Percentiles rank a stretch among this genome's conserved stretches.
Evolutionary conservation across 805 yeast genomes (phyloP).

Genomic region (Saturnispora zaruensis): DNA sequence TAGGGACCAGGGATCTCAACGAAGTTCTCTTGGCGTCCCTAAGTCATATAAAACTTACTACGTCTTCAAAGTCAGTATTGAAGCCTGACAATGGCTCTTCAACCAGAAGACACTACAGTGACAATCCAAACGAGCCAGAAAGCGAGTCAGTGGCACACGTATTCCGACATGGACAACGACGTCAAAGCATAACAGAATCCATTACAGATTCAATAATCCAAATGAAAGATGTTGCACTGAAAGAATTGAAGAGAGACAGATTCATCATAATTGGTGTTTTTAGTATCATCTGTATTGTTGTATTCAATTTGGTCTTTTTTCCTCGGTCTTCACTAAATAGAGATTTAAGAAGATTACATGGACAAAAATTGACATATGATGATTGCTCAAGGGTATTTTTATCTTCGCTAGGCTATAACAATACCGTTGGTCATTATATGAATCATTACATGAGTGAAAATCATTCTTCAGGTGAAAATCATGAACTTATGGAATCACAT

Average conservation of each 20-base stretch:
- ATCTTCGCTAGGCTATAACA: conserved; percentile 22
- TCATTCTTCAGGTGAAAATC: conserved; percentile 22
- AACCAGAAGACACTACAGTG: neutral
- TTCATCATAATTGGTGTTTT: conserved; percentile 24
- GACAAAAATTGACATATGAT: conserved; percentile 51
- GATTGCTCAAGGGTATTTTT: conserved; percentile 59
- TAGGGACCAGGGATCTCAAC: neutral
- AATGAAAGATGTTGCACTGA: conserved; percentile 22
- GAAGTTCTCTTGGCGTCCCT: neutral
- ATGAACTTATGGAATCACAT: conserved; percentile 13
- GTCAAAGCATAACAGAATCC: conserved; percentile 19
- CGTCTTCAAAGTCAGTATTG: neutral
- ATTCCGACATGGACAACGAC: neutral
- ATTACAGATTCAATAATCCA: conserved; percentile 22
- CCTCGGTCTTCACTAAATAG: conserved; percentile 80
- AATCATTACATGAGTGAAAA: conserved; percentile 15
- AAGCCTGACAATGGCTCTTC: neutral
- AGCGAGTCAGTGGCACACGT: neutral
- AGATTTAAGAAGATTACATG: conserved; percentile 71
- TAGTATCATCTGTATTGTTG: conserved; percentile 40
- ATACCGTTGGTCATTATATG: conserved; percentile 17
- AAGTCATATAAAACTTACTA: neutral
- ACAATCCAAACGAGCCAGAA: conserved; percentile 1
- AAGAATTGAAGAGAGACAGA: conserved; percentile 27
- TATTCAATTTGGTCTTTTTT: conserved; percentile 61